Percentiles rank a stretch among this genome's conserved stretches.
Evolutionary conservation across 371 early-diverging fungal genomes (phyloP).

Genomic region (Lichtheimia corymbifera): DNA sequence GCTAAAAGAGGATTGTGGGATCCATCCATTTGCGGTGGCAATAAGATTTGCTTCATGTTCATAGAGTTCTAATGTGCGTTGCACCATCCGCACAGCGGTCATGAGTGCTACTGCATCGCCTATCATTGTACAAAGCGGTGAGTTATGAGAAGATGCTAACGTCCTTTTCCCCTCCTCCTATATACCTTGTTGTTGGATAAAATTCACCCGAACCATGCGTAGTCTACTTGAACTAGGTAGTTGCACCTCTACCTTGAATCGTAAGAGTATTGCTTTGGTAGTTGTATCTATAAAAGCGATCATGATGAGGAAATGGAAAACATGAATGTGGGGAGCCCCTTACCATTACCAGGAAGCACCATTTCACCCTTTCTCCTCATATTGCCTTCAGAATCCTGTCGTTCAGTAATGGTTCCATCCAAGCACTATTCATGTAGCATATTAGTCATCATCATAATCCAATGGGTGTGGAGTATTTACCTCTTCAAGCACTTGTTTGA

Average conservation of each 20-base stretch:
- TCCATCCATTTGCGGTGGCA: constrained; percentile 22
- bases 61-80: constrained; percentile 36
- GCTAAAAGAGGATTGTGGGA: constrained; percentile 7
- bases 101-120: constrained; percentile 43
- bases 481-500: constrained; percentile 43
- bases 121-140: constrained; percentile 5
- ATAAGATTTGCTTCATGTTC: constrained; percentile 40
- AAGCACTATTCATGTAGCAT: constrained; percentile 24
- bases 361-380: constrained; percentile 45
- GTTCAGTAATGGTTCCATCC: constrained; percentile 40
- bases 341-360: constrained; percentile 32
- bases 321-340: too few species aligned
- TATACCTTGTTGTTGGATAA: constrained; percentile 52
- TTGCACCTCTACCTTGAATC: constrained; percentile 39
- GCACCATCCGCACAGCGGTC: constrained; percentile 42
- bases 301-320: not conserved
- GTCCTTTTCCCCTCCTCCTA: not conserved
- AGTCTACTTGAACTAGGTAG: constrained; percentile 9
- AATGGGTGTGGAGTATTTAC: constrained; percentile 14
- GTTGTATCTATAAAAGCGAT: constrained; percentile 15
- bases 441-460: too few species aligned
- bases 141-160: not conserved
- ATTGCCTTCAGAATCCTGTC: constrained; percentile 39
- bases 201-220: constrained; percentile 33
- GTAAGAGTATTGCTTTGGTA: constrained; percentile 30